These are phyloP conservation scores for Penicillium vulpinum DNA, from an alignment of 2,329 filamentous ascomycete species.

Conservation along the genomic window DNA sequence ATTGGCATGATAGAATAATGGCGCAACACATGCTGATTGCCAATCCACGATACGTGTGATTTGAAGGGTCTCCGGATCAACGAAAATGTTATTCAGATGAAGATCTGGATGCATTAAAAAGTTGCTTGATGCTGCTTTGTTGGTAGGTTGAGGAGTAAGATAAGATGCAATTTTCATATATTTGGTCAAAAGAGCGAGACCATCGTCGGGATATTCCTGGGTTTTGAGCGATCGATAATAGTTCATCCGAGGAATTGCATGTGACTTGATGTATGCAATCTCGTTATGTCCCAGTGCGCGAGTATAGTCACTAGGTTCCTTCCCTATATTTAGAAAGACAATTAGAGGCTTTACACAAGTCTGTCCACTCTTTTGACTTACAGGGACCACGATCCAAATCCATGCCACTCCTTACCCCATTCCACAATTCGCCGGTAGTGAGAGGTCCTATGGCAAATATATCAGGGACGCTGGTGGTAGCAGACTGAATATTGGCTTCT, in stretches of 20 bases:
- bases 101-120: slow-evolving; percentile 33
- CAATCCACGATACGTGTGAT: slow-evolving; percentile 31
- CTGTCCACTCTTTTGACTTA: slow-evolving; percentile 15
- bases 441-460: slow-evolving; percentile 28
- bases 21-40: slow-evolving; percentile 25
- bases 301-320: slow-evolving; percentile 21
- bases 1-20: slow-evolving; percentile 30
- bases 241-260: slow-evolving; percentile 29
- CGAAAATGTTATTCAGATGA: slow-evolving; percentile 31
- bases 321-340: slow-evolving; percentile 13
- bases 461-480: slow-evolving; percentile 1
- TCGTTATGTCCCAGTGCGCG: slow-evolving; percentile 28
- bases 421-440: slow-evolving; percentile 24
- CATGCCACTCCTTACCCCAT: slow-evolving; percentile 21
- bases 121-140: slow-evolving; percentile 12
- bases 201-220: slow-evolving; percentile 24
- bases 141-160: slow-evolving; percentile 17
- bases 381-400: slow-evolving; percentile 32
- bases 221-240: slow-evolving; percentile 22
- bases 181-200: slow-evolving; percentile 24
- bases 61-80: slow-evolving; percentile 24
- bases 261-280: slow-evolving; percentile 23
- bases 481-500: slow-evolving; percentile 7
- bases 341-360: background rate
- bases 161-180: slow-evolving; percentile 28